phyloP scores from a whole-genome alignment of 2,329 filamentous ascomycete species.

The Onygena corvina region DNA sequence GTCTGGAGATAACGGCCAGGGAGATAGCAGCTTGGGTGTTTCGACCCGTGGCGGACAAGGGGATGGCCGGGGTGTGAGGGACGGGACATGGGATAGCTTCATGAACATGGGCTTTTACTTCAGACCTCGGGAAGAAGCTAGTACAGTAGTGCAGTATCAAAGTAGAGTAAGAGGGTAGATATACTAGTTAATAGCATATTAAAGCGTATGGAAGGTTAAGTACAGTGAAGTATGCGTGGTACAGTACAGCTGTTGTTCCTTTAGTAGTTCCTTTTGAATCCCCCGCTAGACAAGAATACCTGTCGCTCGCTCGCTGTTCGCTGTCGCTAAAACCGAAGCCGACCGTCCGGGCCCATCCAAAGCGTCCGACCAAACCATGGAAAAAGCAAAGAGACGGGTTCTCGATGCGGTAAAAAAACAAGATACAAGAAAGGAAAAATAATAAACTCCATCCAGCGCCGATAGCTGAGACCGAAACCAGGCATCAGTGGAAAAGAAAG shows the following conservation, averaged over 20 bases:
- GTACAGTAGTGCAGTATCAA: background rate
- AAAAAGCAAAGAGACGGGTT: background rate
- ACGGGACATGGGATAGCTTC: no score
- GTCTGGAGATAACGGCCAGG: no score
- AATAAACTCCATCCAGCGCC: slow-evolving; percentile 5
- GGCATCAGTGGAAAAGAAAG: background rate
- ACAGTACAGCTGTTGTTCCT: slow-evolving; percentile 4
- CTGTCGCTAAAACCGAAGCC: slow-evolving; percentile 1
- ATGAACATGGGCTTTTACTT: no score
- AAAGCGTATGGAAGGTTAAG: background rate
- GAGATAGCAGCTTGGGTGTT: no score
- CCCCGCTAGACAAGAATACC: background rate
- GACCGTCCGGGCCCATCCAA: background rate
- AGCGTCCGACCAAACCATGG: slow-evolving; percentile 2
- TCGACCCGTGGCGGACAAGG: no score
- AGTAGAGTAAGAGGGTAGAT: background rate
- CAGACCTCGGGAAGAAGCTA: no score
- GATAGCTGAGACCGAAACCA: slow-evolving; percentile 1
- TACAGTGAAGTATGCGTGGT: background rate
- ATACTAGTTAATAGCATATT: slow-evolving; percentile 6
- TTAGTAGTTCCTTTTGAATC: background rate
- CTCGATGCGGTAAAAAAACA: background rate
- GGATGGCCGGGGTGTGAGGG: no score
- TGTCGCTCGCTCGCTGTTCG: background rate
- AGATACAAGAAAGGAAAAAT: background rate